Percentiles rank a stretch among this genome's conserved stretches.
Evolutionary conservation across 768 basidiomycete genomes (phyloP).

Genomic region (Kwoniella bestiolae): DNA sequence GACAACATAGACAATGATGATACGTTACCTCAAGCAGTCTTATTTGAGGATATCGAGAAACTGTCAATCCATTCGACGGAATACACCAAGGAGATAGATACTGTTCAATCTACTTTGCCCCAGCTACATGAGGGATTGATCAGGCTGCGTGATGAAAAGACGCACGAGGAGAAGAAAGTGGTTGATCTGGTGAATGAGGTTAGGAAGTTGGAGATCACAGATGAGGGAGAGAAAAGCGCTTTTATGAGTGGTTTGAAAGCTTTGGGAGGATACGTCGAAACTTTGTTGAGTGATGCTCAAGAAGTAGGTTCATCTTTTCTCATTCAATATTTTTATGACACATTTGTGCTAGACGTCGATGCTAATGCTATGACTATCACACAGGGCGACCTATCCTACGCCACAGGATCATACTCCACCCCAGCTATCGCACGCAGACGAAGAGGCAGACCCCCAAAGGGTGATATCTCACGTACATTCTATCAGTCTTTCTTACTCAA

Average conservation of each 20-base stretch:
- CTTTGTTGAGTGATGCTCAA: conserved; percentile 23
- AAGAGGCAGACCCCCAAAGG: conserved; percentile 47
- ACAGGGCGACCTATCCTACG: conserved; percentile 14
- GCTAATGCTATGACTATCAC: not conserved
- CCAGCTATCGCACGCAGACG: conserved; percentile 45
- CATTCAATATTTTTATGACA: not conserved
- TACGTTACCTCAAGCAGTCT: conserved; percentile 14
- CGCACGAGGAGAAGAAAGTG: conserved; percentile 30
- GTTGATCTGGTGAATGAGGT: conserved; percentile 31
- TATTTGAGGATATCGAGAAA: conserved; percentile 3
- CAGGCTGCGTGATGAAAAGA: conserved; percentile 29
- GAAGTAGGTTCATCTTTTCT: conserved; percentile 20
- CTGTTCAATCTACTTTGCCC: conserved; percentile 17
- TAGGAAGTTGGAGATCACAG: conserved; percentile 19
- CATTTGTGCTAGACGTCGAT: not conserved
- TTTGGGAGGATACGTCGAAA: conserved; percentile 35
- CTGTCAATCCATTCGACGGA: not conserved
- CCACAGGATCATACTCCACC: conserved; percentile 34
- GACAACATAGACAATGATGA: conserved; percentile 10
- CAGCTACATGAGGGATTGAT: conserved; percentile 19
- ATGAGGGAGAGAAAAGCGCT: conserved; percentile 27
- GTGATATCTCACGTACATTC: conserved; percentile 21
- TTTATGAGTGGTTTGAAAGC: conserved; percentile 29
- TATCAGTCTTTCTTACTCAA: conserved; percentile 29
- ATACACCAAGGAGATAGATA: not conserved